Base-by-base conservation (phyloP, 2,329 filamentous ascomycete species). In the Paraphaeosphaeria sporulosa region DNA sequence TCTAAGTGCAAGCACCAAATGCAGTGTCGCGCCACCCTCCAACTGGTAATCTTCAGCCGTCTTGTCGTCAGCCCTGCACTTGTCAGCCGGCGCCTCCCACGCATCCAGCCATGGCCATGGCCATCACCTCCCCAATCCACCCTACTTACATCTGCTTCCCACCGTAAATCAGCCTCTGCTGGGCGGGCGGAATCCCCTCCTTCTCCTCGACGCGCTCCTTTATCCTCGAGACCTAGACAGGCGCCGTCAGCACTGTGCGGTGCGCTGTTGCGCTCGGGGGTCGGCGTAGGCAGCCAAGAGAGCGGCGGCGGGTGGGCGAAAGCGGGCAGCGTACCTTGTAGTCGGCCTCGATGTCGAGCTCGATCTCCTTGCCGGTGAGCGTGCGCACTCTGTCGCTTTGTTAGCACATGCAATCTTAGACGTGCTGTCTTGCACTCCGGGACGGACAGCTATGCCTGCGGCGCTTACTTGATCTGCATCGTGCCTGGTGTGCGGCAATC, bases 181-280 rank as follows among this genome's bases (percentile, higher is more conserved):
- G 95, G 19, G 95, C 93, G 0, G 95, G 95, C 46, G 95, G 94
- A 72, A 99, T 99, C 59, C 95, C 95, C 78, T 98, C 95, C 82
- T 98, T 98, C 84, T 99, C 95, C 81, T 99, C 95, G 58, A 99
- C 95, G 74, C 94, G 94, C 82, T 98, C 95, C 86, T 99, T 99
- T 85, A 99, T 98, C 79, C 94, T 89, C 43, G 91, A 90, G 70
- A 98, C 92, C 93, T 96, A 27, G 25, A 27, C 25, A 27, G 67
- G 3, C 21, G 46, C 43, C 10, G 3, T 73, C 55, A 71, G 65
- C 55, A 34, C 34, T 42, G 44, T 57, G 13, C 27, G 23, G 32
- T 34, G 10, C 23, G 21, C 13, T 30, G n/a, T 56, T 23, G 2
- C 42, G 42, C 17, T 23, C 7, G 44, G 30, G 27, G 13, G 36